These are phyloP conservation scores for Metarhizium guizhouense DNA, from an alignment of 2,329 filamentous ascomycete species.

Conservation along the genomic window DNA sequence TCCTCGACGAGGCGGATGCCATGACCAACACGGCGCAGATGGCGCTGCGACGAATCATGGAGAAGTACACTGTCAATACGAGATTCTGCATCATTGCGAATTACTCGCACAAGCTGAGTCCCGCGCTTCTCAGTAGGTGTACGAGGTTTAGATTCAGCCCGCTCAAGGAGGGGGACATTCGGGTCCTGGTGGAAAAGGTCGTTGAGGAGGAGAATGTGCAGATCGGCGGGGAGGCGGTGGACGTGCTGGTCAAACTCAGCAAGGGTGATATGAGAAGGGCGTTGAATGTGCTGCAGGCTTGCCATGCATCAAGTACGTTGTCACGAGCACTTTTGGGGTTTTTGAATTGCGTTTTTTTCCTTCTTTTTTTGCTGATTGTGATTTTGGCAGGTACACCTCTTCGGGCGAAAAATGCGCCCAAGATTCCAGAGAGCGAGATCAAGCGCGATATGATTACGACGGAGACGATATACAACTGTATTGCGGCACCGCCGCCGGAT, in stretches of 20 bases:
- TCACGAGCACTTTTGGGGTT: too few relatives aligned
- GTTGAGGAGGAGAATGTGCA: constrained; percentile 79
- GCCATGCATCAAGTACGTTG: constrained; percentile 79
- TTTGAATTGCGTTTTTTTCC: background rate
- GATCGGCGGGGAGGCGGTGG: constrained; percentile 71
- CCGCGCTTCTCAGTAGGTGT: constrained; percentile 84
- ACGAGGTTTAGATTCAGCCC: constrained; percentile 94
- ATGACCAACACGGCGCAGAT: constrained; percentile 99
- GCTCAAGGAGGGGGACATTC: constrained; percentile 80
- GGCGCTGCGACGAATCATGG: constrained; percentile 94
- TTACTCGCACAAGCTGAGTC: constrained; percentile 95
- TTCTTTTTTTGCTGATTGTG: background rate
- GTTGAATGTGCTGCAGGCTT: constrained; percentile 91
- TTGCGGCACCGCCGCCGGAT: constrained; percentile 85
- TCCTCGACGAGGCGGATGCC: constrained; percentile 96
- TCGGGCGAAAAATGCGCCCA: constrained; percentile 48
- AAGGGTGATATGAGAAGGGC: constrained; percentile 95
- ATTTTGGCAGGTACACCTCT: constrained; percentile 53
- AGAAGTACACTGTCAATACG: constrained; percentile 97
- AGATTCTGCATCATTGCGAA: constrained; percentile 98
- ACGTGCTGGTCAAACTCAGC: constrained; percentile 76
- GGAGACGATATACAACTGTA: constrained; percentile 94
- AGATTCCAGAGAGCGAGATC: constrained; percentile 54
- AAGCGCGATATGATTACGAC: constrained; percentile 74
- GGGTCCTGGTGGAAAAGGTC: constrained; percentile 78